Evolutionary conservation across 106 monocot species (phyloP), one percentile per base, ranked within the genome.

Genomic region (Agapanthus africanus): DNA sequence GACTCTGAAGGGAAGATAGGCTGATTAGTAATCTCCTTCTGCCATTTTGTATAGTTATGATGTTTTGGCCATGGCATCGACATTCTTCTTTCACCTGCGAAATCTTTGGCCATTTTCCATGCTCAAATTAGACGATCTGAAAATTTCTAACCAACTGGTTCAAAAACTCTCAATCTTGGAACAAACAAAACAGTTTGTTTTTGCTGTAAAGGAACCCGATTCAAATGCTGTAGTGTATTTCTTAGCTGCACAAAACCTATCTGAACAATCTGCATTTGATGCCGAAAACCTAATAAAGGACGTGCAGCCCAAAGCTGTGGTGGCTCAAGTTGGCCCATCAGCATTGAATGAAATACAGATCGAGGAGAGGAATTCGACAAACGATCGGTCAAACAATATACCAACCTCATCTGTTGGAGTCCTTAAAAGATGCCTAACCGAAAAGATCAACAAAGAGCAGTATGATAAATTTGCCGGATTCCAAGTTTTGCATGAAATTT

Each of bases 381-480:
- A 77, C 51, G 69, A 64, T 65, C 61, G 60, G 65, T 37, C 40
- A 23, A 73, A 68, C 33, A 66, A 38, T 21, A 82, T 94, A 9
- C 94, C 95, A 32, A 88, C 91, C 36, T 95, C 95, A 5, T 64
- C 83, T 31, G 71, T 81, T 67, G 91, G 71, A 52, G 95, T 95
- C 14, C 77, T 95, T 4, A 83, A 70, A 64, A 79, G 59, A 63
- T 88, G 91, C 63, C 76, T 95, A 33, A 67, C 75, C n/a, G 81
- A 91, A 11, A 85, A 91, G 66, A 59, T 84, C 40, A 78, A 81
- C 42, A 95, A 78, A 75, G 69, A 75, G 37, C 70, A 91, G 74
- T 95, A 85, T 65, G 85, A 91, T 27, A 88, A 75, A 60, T 70
- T 88, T n/a, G 88, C 88, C 16, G 85, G 88, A 23, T 85, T 66